Conservation (phyloP, 306 rosid species). For the Purshia tridentata region DNA sequence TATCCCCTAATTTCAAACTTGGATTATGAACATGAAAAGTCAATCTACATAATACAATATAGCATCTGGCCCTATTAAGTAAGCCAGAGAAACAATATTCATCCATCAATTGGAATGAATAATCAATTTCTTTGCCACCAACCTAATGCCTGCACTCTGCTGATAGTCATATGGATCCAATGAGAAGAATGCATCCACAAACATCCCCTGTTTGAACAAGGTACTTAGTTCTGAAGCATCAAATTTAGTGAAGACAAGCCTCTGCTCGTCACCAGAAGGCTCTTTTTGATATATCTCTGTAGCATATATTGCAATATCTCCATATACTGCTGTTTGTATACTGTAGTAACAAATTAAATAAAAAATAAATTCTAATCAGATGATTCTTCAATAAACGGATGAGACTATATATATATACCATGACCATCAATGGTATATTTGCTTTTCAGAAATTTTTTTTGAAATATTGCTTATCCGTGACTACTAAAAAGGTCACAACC, state of each 20-base stretch:
- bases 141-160: conserved; percentile 79
- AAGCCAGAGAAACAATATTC: conserved; percentile 14
- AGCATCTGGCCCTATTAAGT: conserved; percentile 3
- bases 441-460: background rate
- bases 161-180: conserved; percentile 76
- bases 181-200: conserved; percentile 77
- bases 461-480: background rate
- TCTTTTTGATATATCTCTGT: conserved; percentile 88
- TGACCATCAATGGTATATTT: background rate
- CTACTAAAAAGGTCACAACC: background rate
- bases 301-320: conserved; percentile 48
- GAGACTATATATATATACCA: background rate
- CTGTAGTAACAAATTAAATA: conserved; percentile 42
- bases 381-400: background rate
- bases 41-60: conserved; percentile 13
- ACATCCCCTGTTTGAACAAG: conserved; percentile 60
- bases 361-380: conserved; percentile 8
- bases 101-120: conserved; percentile 50
- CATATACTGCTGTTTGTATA: conserved; percentile 59
- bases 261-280: conserved; percentile 54
- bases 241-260: conserved; percentile 62
- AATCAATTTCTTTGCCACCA: conserved; percentile 79
- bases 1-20: background rate
- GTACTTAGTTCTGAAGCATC: conserved; percentile 68
- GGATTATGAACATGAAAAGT: conserved; percentile 1